phyloP scores from a whole-genome alignment of 176 grass and related monocot species.

The Chloris gayana region DNA sequence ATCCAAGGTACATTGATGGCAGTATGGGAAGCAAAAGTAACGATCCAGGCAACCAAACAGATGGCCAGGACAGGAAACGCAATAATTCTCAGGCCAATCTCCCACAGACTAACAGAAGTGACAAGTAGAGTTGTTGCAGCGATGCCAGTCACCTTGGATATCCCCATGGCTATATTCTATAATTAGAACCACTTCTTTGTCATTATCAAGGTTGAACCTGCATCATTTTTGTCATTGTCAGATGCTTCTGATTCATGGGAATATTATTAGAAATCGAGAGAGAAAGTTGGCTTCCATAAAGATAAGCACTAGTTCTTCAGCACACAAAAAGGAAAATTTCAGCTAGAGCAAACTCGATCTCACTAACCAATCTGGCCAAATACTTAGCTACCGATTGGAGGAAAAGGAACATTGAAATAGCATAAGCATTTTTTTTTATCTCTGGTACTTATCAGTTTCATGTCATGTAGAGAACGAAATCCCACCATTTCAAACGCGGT shows the following conservation, averaged over 20 bases:
- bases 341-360: neutral
- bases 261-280: neutral
- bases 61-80: slow-evolving; percentile 51
- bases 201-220: neutral
- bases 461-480: too few relatives aligned
- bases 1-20: slow-evolving; percentile 76
- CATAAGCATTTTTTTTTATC: neutral
- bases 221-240: slow-evolving; percentile 7
- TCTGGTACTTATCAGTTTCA: too few relatives aligned
- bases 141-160: slow-evolving; percentile 64
- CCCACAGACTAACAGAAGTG: slow-evolving; percentile 42
- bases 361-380: neutral
- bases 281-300: neutral
- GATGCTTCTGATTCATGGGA: neutral
- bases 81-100: slow-evolving; percentile 32
- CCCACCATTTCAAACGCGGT: neutral
- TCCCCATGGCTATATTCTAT: slow-evolving; percentile 49
- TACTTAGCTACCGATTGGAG: too few relatives aligned
- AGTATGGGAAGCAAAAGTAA: slow-evolving; percentile 72
- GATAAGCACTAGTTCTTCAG: neutral
- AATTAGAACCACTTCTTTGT: neutral
- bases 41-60: slow-evolving; percentile 48
- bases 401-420: neutral
- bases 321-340: neutral
- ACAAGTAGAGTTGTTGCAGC: slow-evolving; percentile 52